Base-by-base conservation (phyloP, 345 rosid genomes). In the Psidium friedrichsthalianum region DNA sequence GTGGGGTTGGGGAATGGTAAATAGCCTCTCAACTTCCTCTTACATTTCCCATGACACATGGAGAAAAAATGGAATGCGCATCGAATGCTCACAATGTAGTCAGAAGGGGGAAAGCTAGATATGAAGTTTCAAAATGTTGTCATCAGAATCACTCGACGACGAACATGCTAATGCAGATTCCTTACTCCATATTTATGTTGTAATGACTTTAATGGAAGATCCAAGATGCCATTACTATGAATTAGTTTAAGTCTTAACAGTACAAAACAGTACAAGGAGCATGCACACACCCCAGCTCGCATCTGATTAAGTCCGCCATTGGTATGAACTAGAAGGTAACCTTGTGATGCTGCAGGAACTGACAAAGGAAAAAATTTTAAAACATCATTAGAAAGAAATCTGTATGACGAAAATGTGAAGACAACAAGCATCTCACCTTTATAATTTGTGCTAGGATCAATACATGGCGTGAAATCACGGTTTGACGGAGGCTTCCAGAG, bases 221-320 rank as follows among this genome's bases (percentile, higher is more conserved):
- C 15, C 27, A 82, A 69, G 78, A 69, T 4, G 78, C 78, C 24
- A 69, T 69, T 20, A 20, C 84, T 13, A 29, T 21, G 40, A 53
- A 52, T 54, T 3, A 83, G 54, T 51, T 14, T 64, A 32, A 36
- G 27, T 56, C 51, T 76, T 49, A 74, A 51, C 56, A 53, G 56
- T 40, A 82, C 47, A 18, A 53, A 74, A 51, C 56, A 53, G 56
- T 40, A 82, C 47, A 18, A 53, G 27, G 55, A 81, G 82, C 49
- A 6, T 83, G 82, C 44, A 78, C 92, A 54, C 54, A 96, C 99
- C 95, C 99, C 99, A 69, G 98, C 95, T 53, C 98, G 94, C 99
- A 96, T 97, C 88, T 96, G 99, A 91, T 97, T 97, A 89, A 97
- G 98, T 22, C 99, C 99, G 8, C 98, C 99, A 90, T 97, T 97